Evolutionary conservation across 768 basidiomycete genomes (phyloP).

Genomic region (Russula lepida): DNA sequence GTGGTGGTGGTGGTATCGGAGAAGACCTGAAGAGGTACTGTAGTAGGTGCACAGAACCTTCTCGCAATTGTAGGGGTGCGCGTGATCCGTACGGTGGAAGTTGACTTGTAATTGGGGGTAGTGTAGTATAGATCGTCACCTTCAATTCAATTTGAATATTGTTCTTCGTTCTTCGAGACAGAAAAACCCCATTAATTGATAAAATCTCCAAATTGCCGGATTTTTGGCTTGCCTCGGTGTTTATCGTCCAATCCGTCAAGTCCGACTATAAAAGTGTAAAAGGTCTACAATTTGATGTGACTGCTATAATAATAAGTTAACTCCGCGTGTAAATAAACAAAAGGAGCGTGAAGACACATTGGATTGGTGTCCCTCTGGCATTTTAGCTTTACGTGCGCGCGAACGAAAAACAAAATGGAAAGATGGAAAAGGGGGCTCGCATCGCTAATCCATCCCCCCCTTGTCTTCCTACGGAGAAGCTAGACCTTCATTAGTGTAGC

Average conservation of each 20-base stretch:
- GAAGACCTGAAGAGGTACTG: not conserved
- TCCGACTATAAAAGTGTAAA: not conserved
- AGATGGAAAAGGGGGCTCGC: not conserved
- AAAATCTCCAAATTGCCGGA: not conserved
- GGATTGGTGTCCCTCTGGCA: too few species aligned
- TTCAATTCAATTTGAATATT: too few species aligned
- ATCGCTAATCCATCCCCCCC: not conserved
- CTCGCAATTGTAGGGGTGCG: not conserved
- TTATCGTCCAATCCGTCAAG: not conserved
- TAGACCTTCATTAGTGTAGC: not conserved
- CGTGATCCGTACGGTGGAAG: not conserved
- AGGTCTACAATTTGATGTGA: not conserved
- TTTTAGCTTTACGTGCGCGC: too few species aligned
- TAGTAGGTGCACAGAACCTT: not conserved
- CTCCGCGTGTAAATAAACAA: not conserved
- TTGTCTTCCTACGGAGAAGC: not conserved
- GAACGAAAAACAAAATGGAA: too few species aligned
- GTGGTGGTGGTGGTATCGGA: not conserved
- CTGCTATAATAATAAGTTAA: not conserved
- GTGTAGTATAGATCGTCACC: not conserved
- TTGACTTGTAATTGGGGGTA: not conserved
- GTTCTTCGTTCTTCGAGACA: not conserved
- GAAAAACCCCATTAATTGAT: not conserved
- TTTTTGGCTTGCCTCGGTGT: not conserved
- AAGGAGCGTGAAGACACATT: not conserved